Conservation (phyloP, 768 basidiomycete species). For the Exsudoporus frostii region DNA sequence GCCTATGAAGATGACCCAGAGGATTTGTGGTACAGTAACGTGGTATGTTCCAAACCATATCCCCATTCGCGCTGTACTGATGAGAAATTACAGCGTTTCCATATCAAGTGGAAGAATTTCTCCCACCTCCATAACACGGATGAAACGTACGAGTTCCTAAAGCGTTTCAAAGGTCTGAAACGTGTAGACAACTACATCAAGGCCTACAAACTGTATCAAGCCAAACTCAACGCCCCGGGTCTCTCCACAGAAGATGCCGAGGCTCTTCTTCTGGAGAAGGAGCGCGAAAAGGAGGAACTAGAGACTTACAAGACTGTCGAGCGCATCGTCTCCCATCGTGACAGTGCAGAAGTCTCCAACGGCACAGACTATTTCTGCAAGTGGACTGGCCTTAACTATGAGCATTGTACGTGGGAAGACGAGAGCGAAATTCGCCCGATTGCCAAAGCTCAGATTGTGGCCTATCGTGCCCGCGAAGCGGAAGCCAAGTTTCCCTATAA, state of each 20-base stretch:
- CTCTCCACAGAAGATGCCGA: constrained; percentile 87
- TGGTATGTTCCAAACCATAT: constrained; percentile 46
- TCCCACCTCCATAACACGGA: constrained; percentile 99
- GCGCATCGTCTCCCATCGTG: constrained; percentile 79
- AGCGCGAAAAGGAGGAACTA: constrained; percentile 86
- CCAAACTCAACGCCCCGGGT: constrained; percentile 58
- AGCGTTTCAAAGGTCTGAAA: constrained; percentile 92
- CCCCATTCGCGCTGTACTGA: constrained; percentile 1
- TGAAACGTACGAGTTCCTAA: constrained; percentile 94
- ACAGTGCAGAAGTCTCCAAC: constrained; percentile 44
- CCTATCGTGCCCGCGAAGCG: constrained; percentile 71
- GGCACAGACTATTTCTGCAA: constrained; percentile 92
- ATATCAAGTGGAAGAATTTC: constrained; percentile 99
- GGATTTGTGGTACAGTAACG: constrained; percentile 84
- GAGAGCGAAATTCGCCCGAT: constrained; percentile 76
- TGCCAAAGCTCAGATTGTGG: constrained; percentile 75
- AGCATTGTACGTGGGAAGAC: constrained; percentile 94
- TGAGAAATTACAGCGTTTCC: constrained; percentile 68
- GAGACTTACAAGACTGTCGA: constrained; percentile 92
- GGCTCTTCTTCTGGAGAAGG: constrained; percentile 83
- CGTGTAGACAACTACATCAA: constrained; percentile 99
- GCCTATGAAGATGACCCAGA: constrained; percentile 69
- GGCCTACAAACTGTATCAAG: constrained; percentile 71
- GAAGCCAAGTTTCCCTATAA: constrained; percentile 84
- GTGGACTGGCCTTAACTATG: constrained; percentile 91